A percentile compares a stretch with the other conserved stretches of the same genome.
phyloP scores from a whole-genome alignment of 1,139 yeast species.

The Saccharomycopsis hybrid region DNA sequence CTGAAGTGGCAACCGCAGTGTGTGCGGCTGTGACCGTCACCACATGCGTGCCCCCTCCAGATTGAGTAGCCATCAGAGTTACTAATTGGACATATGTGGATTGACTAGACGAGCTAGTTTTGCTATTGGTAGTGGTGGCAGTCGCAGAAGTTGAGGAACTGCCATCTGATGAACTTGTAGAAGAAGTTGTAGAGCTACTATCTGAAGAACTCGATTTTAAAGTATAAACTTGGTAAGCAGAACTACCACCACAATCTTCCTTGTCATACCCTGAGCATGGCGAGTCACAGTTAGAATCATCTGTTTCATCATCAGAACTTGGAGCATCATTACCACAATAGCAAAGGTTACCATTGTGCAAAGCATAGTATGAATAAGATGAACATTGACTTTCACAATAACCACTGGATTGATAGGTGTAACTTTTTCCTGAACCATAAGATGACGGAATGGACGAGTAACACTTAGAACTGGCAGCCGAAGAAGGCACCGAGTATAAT shows the following conservation, averaged over 20 bases:
- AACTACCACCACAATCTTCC: conserved; percentile 52
- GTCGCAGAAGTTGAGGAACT: not conserved
- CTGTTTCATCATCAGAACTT: conserved; percentile 25
- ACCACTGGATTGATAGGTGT: conserved; percentile 43
- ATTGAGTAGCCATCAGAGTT: conserved; percentile 15
- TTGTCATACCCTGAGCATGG: conserved; percentile 47
- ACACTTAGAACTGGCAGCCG: not conserved
- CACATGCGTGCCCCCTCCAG: conserved; percentile 20
- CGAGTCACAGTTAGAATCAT: conserved; percentile 35
- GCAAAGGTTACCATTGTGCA: conserved; percentile 51
- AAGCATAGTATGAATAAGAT: conserved; percentile 50
- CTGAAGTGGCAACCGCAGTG: conserved; percentile 18
- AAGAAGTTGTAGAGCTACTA: conserved; percentile 25
- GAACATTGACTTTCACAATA: conserved; percentile 45
- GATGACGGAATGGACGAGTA: conserved; percentile 4
- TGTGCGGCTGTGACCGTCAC: conserved; percentile 16
- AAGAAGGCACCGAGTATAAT: no score
- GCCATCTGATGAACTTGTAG: no score
- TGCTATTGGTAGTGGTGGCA: conserved; percentile 6
- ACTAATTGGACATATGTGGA: conserved; percentile 15
- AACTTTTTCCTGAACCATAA: conserved; percentile 30
- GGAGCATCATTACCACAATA: conserved; percentile 61
- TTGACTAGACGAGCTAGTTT: not conserved
- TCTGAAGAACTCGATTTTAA: conserved; percentile 29
- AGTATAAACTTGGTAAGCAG: conserved; percentile 35